Base-by-base conservation (phyloP, 495 filamentous ascomycete genomes). In the Aspergillus diversus region DNA sequence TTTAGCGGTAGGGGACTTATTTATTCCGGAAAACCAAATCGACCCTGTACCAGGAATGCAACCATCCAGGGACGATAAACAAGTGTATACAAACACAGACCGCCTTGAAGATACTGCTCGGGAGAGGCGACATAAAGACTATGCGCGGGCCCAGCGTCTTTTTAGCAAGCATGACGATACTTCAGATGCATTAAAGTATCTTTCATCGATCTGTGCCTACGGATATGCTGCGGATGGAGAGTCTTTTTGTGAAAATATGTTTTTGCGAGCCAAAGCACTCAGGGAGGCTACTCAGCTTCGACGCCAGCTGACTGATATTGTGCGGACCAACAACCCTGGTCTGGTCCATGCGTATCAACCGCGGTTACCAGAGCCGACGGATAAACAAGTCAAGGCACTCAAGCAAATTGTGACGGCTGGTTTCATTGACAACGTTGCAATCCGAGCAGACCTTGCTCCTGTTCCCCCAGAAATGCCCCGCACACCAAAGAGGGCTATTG, bases 341-440 rank as follows among this genome's bases (percentile, higher is more conserved):
- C 84, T 90, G 42, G 72, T 92, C 8, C 81, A 77, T 52, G 64
- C 85, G 5, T 83, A 86, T 66, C 78, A 86, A 61, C 69, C 83
- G 7, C 83, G 85, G 46, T 82, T 97, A 0, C 85, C 90, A 6
- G 83, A 86, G 3, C 93, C 93, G 4, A 84, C 86, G 0, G 66
- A 85, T 0, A 87, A 89, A 50, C 90, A 96, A 65, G 72, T 94
- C 34, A 89, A 90, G 64, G 87, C 91, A 0, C 82, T 99, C 8
- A 93, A 93, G 69, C 92, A 97, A 71, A 93, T 98, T 70, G 85
- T 92, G 53, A 91, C 93, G 0, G 90, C 93, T 0, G 96, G 93
- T 4, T 99, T 97, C 79, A 88, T 99, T 65, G 96, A 98, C 77
- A 90, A 97, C 61, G 83, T 99, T 54, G 96, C 96, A 55, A 94